Base-by-base conservation (phyloP, 2,329 filamentous ascomycete genomes). In the Didymella segeticola region DNA sequence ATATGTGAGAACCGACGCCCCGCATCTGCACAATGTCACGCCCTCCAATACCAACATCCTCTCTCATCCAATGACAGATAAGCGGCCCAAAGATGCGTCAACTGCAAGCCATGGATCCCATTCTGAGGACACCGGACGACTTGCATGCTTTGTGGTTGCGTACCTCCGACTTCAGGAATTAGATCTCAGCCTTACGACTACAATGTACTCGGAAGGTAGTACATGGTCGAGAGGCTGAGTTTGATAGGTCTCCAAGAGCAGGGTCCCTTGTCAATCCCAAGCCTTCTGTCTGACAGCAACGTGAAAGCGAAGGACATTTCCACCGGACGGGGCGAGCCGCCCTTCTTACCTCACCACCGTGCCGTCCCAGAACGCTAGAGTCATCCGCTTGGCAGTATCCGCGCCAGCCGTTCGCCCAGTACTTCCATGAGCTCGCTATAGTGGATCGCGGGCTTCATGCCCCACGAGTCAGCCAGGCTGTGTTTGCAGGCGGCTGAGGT, bases 311-410 rank as follows among this genome's bases (percentile, higher is more conserved):
- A 45, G 51, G 33, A 49, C 45, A 15, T 26, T 34, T 36, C 45
- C 47, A 60, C 57, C 57, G 57, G 61, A 54, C 49, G 54, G 59
- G 17, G 56, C 56, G 56, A 57, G 42, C 56, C 58, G 56, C 47
- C 37, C 30, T 50, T 30, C 26, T 46, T 33, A 27, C 45, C 53
- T 45, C 47, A 57, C 41, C 27, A 53, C 43, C 36, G 48, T 51
- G 30, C 47, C 47, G 43, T 49, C 17, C 23, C 29, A 49, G 31
- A 43, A 39, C 49, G 33, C 39, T 43, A 49, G 26, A 54, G 51
- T 54, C 51, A 39, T 54, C 41, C 39, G 27, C 45, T 49, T 41
- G 33, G 34, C 41, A 29, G 12, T 17, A 17, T 38, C 33, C 39
- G 23, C 23, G 15, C 29, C 27, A 41, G 33, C 27, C 39, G n/a